Percentiles rank a stretch among this genome's conserved stretches.
phyloP scores from a whole-genome alignment of 441 rosid species.

The Bruguiera hainesii region DNA sequence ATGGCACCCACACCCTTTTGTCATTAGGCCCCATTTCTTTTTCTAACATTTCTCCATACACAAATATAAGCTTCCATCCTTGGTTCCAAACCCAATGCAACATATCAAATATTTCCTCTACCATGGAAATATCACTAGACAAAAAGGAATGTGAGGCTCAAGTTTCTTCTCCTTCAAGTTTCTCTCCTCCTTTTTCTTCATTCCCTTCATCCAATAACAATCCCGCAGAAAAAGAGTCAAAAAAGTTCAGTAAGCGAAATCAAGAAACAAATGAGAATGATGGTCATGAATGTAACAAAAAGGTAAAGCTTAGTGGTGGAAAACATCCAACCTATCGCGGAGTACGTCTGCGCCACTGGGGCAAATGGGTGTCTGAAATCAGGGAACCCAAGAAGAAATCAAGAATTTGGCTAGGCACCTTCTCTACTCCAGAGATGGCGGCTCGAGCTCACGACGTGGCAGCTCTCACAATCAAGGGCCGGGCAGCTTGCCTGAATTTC shows the following conservation, averaged over 20 bases:
- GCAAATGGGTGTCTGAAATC: conserved; percentile 88
- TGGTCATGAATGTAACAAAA: conserved; percentile 13
- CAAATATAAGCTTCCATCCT: too few species aligned
- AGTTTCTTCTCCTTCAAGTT: too few species aligned
- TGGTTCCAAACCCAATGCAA: too few species aligned
- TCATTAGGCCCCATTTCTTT: too few species aligned
- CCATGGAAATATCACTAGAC: too few species aligned
- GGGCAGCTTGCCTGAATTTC: conserved; percentile 61
- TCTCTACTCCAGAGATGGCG: conserved; percentile 74
- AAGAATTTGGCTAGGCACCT: conserved; percentile 83
- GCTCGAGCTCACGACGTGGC: conserved; percentile 89
- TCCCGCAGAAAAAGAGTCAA: too few species aligned
- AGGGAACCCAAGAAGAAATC: conserved; percentile 68
- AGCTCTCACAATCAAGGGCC: conserved; percentile 57
- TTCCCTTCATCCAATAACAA: too few species aligned
- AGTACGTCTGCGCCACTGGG: conserved; percentile 80
- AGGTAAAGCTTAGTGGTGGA: conserved; percentile 13
- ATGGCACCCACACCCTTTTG: too few species aligned
- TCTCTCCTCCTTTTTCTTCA: too few species aligned
- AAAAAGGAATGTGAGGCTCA: too few species aligned
- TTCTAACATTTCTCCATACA: too few species aligned
- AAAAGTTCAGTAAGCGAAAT: conserved; percentile 9
- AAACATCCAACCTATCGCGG: conserved; percentile 56
- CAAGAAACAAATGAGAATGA: conserved; percentile 3
- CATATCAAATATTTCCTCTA: too few species aligned